Evolutionary conservation across 2,329 filamentous ascomycete species (phyloP).

Genomic region (Capronia americana): DNA sequence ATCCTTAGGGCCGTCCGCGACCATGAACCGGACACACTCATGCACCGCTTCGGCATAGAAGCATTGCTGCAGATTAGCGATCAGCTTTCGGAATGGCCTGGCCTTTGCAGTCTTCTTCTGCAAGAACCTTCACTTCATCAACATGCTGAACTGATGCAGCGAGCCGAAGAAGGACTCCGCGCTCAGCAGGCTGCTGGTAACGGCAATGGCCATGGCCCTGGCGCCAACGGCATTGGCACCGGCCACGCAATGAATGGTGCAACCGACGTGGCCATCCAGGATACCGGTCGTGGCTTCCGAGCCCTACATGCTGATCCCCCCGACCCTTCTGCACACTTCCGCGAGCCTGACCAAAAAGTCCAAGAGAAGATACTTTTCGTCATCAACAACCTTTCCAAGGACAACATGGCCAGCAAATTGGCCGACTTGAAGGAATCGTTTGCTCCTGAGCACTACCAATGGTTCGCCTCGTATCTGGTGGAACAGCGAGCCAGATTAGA

Average conservation of each 20-base stretch:
- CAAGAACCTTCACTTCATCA: slow-evolving; percentile 77
- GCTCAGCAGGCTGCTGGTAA: slow-evolving; percentile 61
- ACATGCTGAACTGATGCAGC: slow-evolving; percentile 82
- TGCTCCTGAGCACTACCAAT: slow-evolving; percentile 83
- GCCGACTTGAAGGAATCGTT: slow-evolving; percentile 79
- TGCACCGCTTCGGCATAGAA: slow-evolving; percentile 98
- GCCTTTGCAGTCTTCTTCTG: slow-evolving; percentile 84
- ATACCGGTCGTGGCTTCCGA: slow-evolving; percentile 72
- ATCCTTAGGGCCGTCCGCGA: slow-evolving; percentile 95
- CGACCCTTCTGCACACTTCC: slow-evolving; percentile 67
- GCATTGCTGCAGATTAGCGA: slow-evolving; percentile 86
- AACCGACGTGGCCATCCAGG: slow-evolving; percentile 60
- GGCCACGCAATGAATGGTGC: slow-evolving; percentile 75
- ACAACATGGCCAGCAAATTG: slow-evolving; percentile 84
- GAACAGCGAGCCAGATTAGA: slow-evolving; percentile 97
- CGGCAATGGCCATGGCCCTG: slow-evolving; percentile 33
- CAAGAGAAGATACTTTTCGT: slow-evolving; percentile 96
- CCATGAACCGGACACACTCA: slow-evolving; percentile 79
- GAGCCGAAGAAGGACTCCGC: slow-evolving; percentile 79
- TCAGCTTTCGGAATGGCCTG: slow-evolving; percentile 91
- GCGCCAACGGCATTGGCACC: slow-evolving; percentile 47
- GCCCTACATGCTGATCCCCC: slow-evolving; percentile 78
- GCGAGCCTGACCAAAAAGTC: slow-evolving; percentile 81
- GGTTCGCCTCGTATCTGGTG: slow-evolving; percentile 95
- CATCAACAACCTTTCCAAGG: slow-evolving; percentile 92